Evolutionary conservation across 495 filamentous ascomycete genomes (phyloP), one percentile per base, ranked within the genome.

Genomic region (Haplographium delicatum): DNA sequence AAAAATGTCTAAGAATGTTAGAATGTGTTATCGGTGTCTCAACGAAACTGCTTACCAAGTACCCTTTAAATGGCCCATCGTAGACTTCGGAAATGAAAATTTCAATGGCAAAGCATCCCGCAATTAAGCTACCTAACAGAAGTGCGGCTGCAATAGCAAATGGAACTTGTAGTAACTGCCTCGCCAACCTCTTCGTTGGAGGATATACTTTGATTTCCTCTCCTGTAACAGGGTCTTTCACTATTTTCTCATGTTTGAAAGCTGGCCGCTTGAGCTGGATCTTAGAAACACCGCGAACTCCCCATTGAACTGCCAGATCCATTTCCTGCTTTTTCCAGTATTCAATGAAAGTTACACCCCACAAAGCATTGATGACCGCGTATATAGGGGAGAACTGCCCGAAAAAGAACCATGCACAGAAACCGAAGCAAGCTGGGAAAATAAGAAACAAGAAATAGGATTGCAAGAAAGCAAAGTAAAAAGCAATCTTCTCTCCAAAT

Each of bases 31-130:
- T 33, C 13, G 43, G 65, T n/a, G 19, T 9, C 20, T 5, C 4
- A 30, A n/a, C 2, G 15, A 15, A 25, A 23, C 8, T 11, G 43
- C 58, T 52, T 67, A 95, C 89, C 69, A 98, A 64, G 47, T 91
- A 80, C 19, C 73, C 72, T 68, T 98, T 95, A 44, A 94, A 78
- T 0, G 93, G 93, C 0, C 93, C 93, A 52, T 83, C 83, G 63
- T 98, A 98, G 28, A 98, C 79, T 67, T 98, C 90, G 0, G 84
- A 87, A 50, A 98, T 86, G 67, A 97, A 96, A 38, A 98, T 88
- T 64, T 98, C 93, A 63, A 98, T 95, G 0, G 82, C 82, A 66
- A 97, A 97, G 61, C 89, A 94, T 20, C 81, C 82, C 0, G 84
- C 83, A 59, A 96, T 96, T 42, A 97, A 73, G 2, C 80, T 76